These are phyloP conservation scores for Trichoderma polysporum DNA, from an alignment of 2,329 filamentous ascomycete genomes.

Conservation along the genomic window DNA sequence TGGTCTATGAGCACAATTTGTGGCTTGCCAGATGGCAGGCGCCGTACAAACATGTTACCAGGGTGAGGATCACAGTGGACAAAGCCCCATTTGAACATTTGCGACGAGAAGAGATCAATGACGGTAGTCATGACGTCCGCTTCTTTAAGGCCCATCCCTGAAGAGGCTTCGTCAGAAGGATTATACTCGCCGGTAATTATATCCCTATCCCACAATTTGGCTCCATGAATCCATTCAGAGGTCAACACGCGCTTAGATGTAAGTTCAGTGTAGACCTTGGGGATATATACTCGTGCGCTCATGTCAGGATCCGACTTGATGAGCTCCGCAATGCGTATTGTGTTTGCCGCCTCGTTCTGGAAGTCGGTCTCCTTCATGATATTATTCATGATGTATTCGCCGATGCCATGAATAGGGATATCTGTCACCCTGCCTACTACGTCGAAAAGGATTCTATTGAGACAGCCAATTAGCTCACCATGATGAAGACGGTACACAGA, in stretches of 20 bases:
- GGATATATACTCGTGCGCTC: constrained; percentile 11
- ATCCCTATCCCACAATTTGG: constrained; percentile 18
- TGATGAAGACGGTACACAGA: neutral
- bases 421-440: neutral
- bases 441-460: neutral
- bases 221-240: constrained; percentile 16
- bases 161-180: neutral
- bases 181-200: constrained; percentile 8
- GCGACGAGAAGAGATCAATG: constrained; percentile 18
- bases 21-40: constrained; percentile 2
- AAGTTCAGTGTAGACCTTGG: constrained; percentile 7
- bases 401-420: constrained; percentile 9
- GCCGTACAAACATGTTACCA: constrained; percentile 18
- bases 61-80: constrained; percentile 20
- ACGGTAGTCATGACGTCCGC: constrained; percentile 13
- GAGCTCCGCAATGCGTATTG: neutral
- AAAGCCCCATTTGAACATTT: constrained; percentile 21
- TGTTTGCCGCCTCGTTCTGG: constrained; percentile 14
- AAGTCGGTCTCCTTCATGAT: constrained; percentile 20
- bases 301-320: neutral
- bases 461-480: constrained; percentile 38
- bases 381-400: constrained; percentile 13
- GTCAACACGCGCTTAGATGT: constrained; percentile 7
- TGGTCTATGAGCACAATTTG: constrained; percentile 19
- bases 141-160: constrained; percentile 3